Evolutionary conservation across 23 red algal species (phyloP), one percentile per base, ranked within the genome.

Genomic region (Gracilariopsis chorda): DNA sequence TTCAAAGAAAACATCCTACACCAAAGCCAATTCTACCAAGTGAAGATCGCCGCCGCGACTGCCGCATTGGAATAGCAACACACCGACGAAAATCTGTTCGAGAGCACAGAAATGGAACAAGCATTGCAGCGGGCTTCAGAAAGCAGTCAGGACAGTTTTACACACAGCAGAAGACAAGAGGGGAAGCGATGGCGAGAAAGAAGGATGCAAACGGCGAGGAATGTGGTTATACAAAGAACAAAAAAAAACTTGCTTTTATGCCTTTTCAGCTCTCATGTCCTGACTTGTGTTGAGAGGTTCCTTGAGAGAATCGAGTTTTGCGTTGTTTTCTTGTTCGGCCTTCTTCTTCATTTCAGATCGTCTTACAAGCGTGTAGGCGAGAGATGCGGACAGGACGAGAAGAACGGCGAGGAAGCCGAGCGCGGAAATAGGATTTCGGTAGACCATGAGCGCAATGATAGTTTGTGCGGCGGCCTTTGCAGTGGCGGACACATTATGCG

Each of bases 401-500:
- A 83, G 60, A 20, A 98, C 90, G 89, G 87, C 86, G 12, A 95
- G 52, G 37, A 77, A 57, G 8, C 96, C 96, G 21, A 98, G 86
- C 9, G 60, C 42, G 0, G 96, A 94, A 37, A 98, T 92, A 4
- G 96, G 96, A 45, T 98, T 98, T 84, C 77, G 77, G 37, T 95
- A 98, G 14, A 94, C 61, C 0, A 91, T 29, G 34, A 98, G 71
- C 27, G 92, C 96, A 67, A 98, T 86, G 19, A 95, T 72, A 7
- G 96, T 98, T 83, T 98, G 96, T 19, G 96, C 96, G 39, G 96
- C 96, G 1, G 96, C 90, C 80, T 98, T 98, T 24, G 96, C 96
- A n/a, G 96, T 98, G 10, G 90, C 91, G 10, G 96, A 98, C 4
- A 98, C 92, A 75, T 98, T 98, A 68, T 98, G 96, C 25, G 96